Evolutionary conservation across 2,329 filamentous ascomycete species (phyloP).

Genomic region (Cryphonectria japonica): DNA sequence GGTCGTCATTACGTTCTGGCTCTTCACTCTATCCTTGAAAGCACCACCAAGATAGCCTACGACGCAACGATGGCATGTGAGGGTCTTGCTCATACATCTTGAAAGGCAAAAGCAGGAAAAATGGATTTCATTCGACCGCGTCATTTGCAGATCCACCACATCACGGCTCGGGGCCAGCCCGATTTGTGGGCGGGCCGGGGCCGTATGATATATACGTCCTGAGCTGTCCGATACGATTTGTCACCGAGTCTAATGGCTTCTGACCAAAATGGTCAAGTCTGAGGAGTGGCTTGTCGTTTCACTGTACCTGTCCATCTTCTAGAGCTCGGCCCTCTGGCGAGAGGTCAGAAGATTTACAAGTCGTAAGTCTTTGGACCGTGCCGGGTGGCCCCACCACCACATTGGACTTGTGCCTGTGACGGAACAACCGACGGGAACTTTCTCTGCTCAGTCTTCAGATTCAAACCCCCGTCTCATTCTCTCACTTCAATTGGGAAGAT

Average conservation of each 20-base stretch:
- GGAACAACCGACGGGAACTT: conserved; percentile 12
- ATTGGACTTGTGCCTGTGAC: not conserved
- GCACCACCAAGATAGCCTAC: not conserved
- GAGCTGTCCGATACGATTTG: conserved; percentile 24
- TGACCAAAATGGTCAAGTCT: not conserved
- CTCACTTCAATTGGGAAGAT: conserved; percentile 24
- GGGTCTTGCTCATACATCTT: conserved; percentile 1
- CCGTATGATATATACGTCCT: conserved; percentile 22
- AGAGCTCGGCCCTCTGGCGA: not conserved
- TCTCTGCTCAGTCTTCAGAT: conserved; percentile 14
- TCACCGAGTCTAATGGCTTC: not conserved
- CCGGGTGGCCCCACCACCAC: not conserved
- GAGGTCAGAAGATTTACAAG: not conserved
- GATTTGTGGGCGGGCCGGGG: conserved; percentile 8
- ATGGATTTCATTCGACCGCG: not conserved
- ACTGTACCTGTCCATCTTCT: not conserved
- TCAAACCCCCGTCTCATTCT: conserved; percentile 15
- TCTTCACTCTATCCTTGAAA: not conserved
- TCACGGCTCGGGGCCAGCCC: not conserved
- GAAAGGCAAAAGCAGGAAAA: not conserved
- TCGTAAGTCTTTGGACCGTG: not conserved
- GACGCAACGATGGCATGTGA: not conserved
- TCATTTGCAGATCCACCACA: conserved; percentile 20
- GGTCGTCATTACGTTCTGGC: not conserved
- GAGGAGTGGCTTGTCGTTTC: not conserved